Evolutionary conservation across 1,284 basidiomycete genomes (phyloP).

Genomic region (Tilletia indica): DNA sequence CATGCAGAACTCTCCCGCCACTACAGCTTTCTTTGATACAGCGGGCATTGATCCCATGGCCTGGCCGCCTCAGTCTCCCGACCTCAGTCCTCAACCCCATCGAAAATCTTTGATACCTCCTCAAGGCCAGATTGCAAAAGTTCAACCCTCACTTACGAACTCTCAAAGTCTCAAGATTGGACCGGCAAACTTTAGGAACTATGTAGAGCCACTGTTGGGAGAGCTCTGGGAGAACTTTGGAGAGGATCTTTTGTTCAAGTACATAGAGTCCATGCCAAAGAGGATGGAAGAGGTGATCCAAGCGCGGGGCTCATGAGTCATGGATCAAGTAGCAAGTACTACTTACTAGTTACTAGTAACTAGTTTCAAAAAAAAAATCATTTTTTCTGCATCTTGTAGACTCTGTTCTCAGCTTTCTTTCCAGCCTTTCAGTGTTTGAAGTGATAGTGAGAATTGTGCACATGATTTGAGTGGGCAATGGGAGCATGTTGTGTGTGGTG

Average conservation of each 20-base stretch:
- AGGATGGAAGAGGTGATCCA: too few relatives aligned
- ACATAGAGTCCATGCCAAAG: too few relatives aligned
- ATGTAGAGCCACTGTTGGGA: background rate
- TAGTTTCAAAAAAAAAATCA: too few relatives aligned
- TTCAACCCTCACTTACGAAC: background rate
- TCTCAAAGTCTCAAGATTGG: background rate
- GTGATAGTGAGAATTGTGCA: too few relatives aligned
- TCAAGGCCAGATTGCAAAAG: constrained; percentile 1
- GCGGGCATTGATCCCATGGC: background rate
- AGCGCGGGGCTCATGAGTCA: too few relatives aligned
- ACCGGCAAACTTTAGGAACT: background rate
- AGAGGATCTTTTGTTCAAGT: background rate
- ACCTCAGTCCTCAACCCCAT: constrained; percentile 13
- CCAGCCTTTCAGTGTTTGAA: too few relatives aligned
- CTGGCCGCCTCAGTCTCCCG: background rate
- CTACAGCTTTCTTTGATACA: background rate
- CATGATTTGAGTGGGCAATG: too few relatives aligned
- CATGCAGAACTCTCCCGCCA: background rate
- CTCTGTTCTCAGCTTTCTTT: too few relatives aligned
- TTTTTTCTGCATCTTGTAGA: too few relatives aligned
- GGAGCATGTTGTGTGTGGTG: too few relatives aligned
- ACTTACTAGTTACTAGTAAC: too few relatives aligned
- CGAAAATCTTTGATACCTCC: background rate
- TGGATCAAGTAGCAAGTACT: too few relatives aligned
- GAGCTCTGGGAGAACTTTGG: background rate